Percentiles rank a stretch among this genome's conserved stretches.
These are phyloP conservation scores for Plantago major DNA, from an alignment of 257 asterid genomes.

Conservation along the genomic window DNA sequence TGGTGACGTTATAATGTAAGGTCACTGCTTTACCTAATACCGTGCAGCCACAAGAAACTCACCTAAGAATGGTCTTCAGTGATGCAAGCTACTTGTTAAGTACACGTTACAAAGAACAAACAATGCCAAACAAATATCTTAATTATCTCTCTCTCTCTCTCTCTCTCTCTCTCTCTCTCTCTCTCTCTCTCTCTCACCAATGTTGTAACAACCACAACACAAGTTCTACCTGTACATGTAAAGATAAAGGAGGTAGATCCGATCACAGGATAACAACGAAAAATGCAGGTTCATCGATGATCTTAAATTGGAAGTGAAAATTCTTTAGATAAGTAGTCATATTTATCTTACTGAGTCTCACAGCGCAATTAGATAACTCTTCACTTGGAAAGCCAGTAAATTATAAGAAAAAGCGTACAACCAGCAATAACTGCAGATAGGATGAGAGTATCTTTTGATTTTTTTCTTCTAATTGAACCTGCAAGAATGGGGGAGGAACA, in stretches of 20 bases:
- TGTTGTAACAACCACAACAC: neutral
- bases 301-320: slow-evolving; percentile 5
- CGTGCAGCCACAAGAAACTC: too few species aligned
- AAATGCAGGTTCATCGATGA: slow-evolving; percentile 18
- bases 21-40: too few species aligned
- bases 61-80: too few species aligned
- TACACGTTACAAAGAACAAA: too few species aligned
- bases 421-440: slow-evolving; percentile 95
- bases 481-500: slow-evolving; percentile 22
- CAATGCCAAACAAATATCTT: neutral
- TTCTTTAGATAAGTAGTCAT: neutral
- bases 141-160: neutral
- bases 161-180: too few species aligned
- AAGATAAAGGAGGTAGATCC: slow-evolving; percentile 2
- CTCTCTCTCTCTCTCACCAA: neutral
- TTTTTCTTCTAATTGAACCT: slow-evolving; percentile 88
- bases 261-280: slow-evolving; percentile 1
- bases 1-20: too few species aligned
- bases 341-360: neutral
- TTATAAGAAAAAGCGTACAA: slow-evolving; percentile 87
- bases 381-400: slow-evolving; percentile 97
- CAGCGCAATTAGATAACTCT: neutral
- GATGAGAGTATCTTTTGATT: slow-evolving; percentile 90
- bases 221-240: slow-evolving; percentile 25
- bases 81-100: too few species aligned